Base-by-base conservation (phyloP, 208 protist species). In the Leishmania braziliensis region DNA sequence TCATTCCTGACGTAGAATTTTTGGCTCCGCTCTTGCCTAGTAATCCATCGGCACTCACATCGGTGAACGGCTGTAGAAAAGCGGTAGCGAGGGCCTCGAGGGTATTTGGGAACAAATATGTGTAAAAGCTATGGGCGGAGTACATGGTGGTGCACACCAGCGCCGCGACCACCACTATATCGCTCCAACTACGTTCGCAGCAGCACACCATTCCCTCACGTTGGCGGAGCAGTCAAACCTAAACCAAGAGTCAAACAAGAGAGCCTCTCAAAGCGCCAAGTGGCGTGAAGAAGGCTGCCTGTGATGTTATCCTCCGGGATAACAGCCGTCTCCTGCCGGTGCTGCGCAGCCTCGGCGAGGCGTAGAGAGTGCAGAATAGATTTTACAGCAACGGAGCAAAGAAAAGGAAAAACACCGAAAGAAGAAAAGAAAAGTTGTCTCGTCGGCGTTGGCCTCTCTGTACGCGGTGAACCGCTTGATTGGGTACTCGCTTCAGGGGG, bases 71-170 rank as follows among this genome's bases (percentile, higher is more conserved):
- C 12, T 81, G 78, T 23, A 88, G 29, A 39, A 92, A 23, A 12
- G 80, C 58, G 0, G 72, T 62, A 5, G 69, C 84, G 8, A 90
- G 51, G 36, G 74, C 86, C 46, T 86, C 69, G 14, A 96, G 75
- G 8, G 87, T 90, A 62, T 91, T 78, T 48, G 92, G 92, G 76
- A 97, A 97, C 0, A 97, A 63, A 69, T 95, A 97, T 2, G 77
- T 76, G 75, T 94, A 97, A 80, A 94, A 96, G 66, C 89, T 93
- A 68, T 91, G 85, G 3, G 84, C 80, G 3, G 94, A 97, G 86
- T 92, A 97, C 36, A 77, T 69, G 58, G 92, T 95, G 62, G 91
- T 80, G 43, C 91, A 43, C 29, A 95, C 83, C 26, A 97, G 85
- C 2, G 78, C 69, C 3, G 82, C 78, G 39, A 97, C 88, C 72